Conservation (phyloP, 2,329 filamentous ascomycete species). For the Fusarium irregulare region DNA sequence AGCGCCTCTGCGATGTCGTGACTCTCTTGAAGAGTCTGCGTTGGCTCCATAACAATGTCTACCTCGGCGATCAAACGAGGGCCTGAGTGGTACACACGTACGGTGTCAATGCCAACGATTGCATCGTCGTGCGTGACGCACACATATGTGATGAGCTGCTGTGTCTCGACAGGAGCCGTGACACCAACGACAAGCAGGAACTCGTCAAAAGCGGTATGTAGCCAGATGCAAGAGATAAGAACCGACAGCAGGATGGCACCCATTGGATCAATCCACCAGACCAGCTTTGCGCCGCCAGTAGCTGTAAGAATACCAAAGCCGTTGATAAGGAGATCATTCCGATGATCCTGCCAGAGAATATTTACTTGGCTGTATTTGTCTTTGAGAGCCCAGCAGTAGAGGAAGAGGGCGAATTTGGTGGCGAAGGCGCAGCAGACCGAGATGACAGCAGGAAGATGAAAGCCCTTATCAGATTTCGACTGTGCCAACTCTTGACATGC, state of each 20-base stretch:
- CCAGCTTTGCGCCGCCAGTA: constrained; percentile 87
- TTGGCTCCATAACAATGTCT: constrained; percentile 91
- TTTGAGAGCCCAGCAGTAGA: constrained; percentile 92
- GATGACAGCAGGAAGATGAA: constrained; percentile 85
- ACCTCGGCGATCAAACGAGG: constrained; percentile 93
- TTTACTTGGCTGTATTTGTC: constrained; percentile 92
- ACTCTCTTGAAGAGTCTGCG: constrained; percentile 77
- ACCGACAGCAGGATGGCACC: constrained; percentile 87
- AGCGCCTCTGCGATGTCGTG: constrained; percentile 95
- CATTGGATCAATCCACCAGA: constrained; percentile 95
- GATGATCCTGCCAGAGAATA: constrained; percentile 96
- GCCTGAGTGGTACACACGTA: constrained; percentile 91
- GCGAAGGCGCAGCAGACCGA: constrained; percentile 85
- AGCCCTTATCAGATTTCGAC: constrained; percentile 67
- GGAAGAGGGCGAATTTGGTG: constrained; percentile 85
- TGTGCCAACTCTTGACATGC: constrained; percentile 76
- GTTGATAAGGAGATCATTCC: constrained; percentile 97
- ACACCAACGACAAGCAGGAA: constrained; percentile 93
- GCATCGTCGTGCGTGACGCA: constrained; percentile 89
- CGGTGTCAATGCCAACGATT: constrained; percentile 91
- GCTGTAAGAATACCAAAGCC: constrained; percentile 91
- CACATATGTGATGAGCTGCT: constrained; percentile 92
- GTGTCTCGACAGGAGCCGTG: constrained; percentile 83
- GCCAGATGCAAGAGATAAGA: constrained; percentile 83
- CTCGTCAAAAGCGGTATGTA: constrained; percentile 85